Evolutionary conservation across 1,284 basidiomycete genomes (phyloP).

Genomic region (Ceratobasidium sp.): DNA sequence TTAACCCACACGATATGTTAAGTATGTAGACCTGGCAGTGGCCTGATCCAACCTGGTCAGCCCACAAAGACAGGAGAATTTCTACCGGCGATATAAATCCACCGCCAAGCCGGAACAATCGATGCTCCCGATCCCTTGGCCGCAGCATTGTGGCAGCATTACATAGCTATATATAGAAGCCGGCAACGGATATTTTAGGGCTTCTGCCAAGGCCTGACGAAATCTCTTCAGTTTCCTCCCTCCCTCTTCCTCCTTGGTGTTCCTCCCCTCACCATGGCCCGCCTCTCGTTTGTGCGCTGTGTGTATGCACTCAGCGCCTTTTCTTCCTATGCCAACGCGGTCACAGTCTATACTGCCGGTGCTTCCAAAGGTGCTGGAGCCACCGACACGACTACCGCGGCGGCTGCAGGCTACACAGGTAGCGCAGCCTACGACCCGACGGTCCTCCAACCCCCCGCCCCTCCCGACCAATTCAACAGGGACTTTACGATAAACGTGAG

Average conservation of each 20-base stretch:
- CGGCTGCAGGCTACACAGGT: constrained; percentile 18
- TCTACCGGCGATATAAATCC: not conserved
- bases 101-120: not conserved
- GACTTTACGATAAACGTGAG: constrained; percentile 40
- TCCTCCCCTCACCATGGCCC: constrained; percentile 24
- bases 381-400: constrained; percentile 15
- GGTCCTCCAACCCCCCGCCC: constrained; percentile 39
- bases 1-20: too few relatives aligned
- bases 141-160: too few relatives aligned
- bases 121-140: not conserved
- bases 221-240: not conserved
- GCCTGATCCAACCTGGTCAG: too few relatives aligned
- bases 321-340: constrained; percentile 8
- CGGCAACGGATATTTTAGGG: constrained; percentile 4
- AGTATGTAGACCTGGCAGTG: too few relatives aligned
- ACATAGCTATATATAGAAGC: not conserved
- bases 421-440: constrained; percentile 43
- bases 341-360: constrained; percentile 24
- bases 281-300: constrained; percentile 26
- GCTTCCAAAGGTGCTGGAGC: constrained; percentile 1
- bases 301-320: constrained; percentile 14
- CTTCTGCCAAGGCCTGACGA: not conserved
- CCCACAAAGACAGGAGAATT: not conserved
- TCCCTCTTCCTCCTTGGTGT: not conserved
- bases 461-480: constrained; percentile 32